Percentiles rank a stretch among this genome's conserved stretches.
Evolutionary conservation across 805 yeast genomes (phyloP).

Genomic region (Myxozyma geophila): DNA sequence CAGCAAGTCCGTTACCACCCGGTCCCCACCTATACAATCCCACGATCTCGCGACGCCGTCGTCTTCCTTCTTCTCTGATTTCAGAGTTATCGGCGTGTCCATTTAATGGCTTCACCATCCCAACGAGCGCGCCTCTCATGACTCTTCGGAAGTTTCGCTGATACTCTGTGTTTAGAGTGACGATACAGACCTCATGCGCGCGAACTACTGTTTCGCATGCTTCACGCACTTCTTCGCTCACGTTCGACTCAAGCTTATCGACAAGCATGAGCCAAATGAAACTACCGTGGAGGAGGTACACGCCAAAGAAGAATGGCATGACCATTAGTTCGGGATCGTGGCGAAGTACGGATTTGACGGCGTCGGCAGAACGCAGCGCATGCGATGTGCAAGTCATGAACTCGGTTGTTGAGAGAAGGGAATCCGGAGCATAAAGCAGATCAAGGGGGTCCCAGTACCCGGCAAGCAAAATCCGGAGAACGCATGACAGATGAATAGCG

Average conservation of each 20-base stretch:
- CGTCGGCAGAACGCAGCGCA: constrained; percentile 41
- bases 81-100: constrained; percentile 36
- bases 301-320: constrained; percentile 44
- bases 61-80: constrained; percentile 37
- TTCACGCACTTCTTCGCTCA: constrained; percentile 37
- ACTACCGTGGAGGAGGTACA: constrained; percentile 42
- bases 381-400: constrained; percentile 37
- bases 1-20: constrained; percentile 48
- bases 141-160: constrained; percentile 43
- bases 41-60: constrained; percentile 44
- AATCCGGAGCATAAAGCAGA: constrained; percentile 37
- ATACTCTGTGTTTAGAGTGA: constrained; percentile 42
- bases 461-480: constrained; percentile 38
- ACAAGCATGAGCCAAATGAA: constrained; percentile 40
- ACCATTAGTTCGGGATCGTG: constrained; percentile 41
- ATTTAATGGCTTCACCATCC: constrained; percentile 39
- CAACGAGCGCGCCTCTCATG: constrained; percentile 42
- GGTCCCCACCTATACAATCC: constrained; percentile 47
- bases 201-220: constrained; percentile 43
- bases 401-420: constrained; percentile 36
- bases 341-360: constrained; percentile 37
- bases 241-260: constrained; percentile 39
- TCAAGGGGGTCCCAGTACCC: constrained; percentile 45
- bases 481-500: constrained; percentile 35
- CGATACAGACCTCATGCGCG: constrained; percentile 45